Base-by-base conservation (phyloP, 2,329 filamentous ascomycete species). In the Alternaria infectoria region DNA sequence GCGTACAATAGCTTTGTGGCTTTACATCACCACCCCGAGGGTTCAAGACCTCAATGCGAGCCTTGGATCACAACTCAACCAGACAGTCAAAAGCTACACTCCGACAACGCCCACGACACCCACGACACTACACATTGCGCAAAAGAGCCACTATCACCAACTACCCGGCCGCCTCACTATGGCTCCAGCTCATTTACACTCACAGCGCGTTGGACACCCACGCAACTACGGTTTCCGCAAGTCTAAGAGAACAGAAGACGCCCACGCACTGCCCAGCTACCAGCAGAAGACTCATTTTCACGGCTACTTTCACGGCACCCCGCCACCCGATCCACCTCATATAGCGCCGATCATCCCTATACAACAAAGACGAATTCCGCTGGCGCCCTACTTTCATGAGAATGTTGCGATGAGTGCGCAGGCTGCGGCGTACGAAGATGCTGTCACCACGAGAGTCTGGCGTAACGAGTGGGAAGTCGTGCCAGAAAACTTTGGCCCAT, bases 391-490 rank as follows among this genome's bases (percentile, higher is more conserved):
- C 9, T 6, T 26, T 17, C 12, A 15, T 13, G 15, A n/a, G 1
- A 26, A 11, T 15, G 13, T 17, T 15, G 6, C 19, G 17, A 44
- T 15, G 12, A 13, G 0, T 17, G 23, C 44, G 7, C 49, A 51
- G 12, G 6, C 15, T n/a, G 46, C 32, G 17, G 32, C 43, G 12
- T 32, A 46, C 9, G 25, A 36, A 51, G 30, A 58, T 10, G 30
- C 30, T 19, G 19, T 23, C 21, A 49, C 45, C 28, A 54, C 59
- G 15, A 62, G 46, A 19, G 43, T 17, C 17, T 64, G 61, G 61
- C 43, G 49, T 25, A 21, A 54, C 8, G 64, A 66, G 43, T 66
- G 64, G 64, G 30, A 61, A 11, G 40, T 26, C 15, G 45, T 49
- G 13, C 51, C 64, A 5, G 46, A 46, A 12, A 13, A 28, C n/a